phyloP scores from a whole-genome alignment of 2,329 filamentous ascomycete genomes.

The Fusarium tuaranense region DNA sequence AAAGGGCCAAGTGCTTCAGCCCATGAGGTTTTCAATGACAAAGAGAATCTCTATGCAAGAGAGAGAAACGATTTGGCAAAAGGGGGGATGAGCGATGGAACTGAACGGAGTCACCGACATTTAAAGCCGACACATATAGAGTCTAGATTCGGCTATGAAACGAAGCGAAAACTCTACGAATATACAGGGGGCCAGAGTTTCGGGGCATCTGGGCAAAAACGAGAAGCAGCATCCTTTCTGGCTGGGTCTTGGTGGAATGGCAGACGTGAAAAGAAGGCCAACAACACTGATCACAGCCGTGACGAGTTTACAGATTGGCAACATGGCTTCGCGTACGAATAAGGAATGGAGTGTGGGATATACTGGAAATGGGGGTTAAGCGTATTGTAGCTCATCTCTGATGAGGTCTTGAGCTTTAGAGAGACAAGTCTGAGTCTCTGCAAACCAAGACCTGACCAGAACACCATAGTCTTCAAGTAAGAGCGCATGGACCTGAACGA shows the following conservation, averaged over 20 bases:
- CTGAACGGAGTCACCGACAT: neutral
- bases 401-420: too few relatives aligned
- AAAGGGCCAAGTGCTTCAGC: accelerated
- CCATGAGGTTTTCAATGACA: too few relatives aligned
- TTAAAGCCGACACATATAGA: neutral
- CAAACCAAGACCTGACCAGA: neutral
- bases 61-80: neutral
- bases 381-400: neutral
- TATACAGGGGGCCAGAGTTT: neutral
- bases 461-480: neutral
- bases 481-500: neutral
- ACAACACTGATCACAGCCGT: neutral
- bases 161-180: neutral
- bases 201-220: neutral
- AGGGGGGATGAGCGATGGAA: neutral
- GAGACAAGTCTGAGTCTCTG: too few relatives aligned
- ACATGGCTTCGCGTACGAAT: neutral
- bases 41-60: neutral
- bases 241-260: neutral
- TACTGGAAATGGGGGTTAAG: neutral
- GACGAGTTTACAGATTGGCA: neutral
- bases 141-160: neutral
- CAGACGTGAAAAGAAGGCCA: neutral
- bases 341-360: neutral
- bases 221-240: neutral